Conservation (phyloP, 2,329 filamentous ascomycete genomes). For the Periglandula ipomoeae region DNA sequence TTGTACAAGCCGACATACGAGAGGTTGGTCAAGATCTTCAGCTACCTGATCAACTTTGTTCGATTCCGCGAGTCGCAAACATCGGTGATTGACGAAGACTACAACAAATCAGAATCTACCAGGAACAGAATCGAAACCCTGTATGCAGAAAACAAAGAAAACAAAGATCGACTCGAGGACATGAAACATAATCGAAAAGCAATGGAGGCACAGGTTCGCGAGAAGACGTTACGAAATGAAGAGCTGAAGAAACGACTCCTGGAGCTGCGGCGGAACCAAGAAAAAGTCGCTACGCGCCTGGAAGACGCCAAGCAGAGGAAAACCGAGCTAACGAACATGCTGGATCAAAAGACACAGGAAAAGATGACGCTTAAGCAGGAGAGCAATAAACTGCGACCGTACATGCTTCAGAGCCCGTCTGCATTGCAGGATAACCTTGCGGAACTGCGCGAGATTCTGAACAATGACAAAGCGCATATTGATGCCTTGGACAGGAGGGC, state of each 20-base stretch:
- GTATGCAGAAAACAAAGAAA: slow-evolving; percentile 77
- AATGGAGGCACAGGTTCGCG: slow-evolving; percentile 71
- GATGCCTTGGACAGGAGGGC: slow-evolving; percentile 79
- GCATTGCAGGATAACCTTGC: slow-evolving; percentile 73
- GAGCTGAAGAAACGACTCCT: slow-evolving; percentile 75
- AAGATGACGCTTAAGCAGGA: slow-evolving; percentile 71
- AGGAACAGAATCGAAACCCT: slow-evolving; percentile 82
- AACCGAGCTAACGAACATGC: slow-evolving; percentile 57
- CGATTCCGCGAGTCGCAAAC: slow-evolving; percentile 93
- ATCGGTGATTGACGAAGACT: slow-evolving; percentile 80
- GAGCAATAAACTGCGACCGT: slow-evolving; percentile 80
- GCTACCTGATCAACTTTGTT: slow-evolving; percentile 97
- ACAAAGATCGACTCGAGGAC: slow-evolving; percentile 69
- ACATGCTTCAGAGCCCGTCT: slow-evolving; percentile 81
- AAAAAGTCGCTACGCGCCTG: slow-evolving; percentile 71
- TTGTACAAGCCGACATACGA: slow-evolving; percentile 85
- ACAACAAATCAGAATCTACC: slow-evolving; percentile 79
- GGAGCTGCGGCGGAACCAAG: slow-evolving; percentile 73
- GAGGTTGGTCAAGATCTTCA: slow-evolving; percentile 89
- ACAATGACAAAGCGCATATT: slow-evolving; percentile 72
- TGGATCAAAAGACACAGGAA: slow-evolving; percentile 64
- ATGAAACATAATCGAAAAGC: slow-evolving; percentile 71
- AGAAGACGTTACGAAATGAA: slow-evolving; percentile 79
- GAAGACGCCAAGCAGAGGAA: slow-evolving; percentile 80
- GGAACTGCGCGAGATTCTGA: slow-evolving; percentile 71